phyloP scores from a whole-genome alignment of 2,329 filamentous ascomycete species.

The Diaporthe nobilis region DNA sequence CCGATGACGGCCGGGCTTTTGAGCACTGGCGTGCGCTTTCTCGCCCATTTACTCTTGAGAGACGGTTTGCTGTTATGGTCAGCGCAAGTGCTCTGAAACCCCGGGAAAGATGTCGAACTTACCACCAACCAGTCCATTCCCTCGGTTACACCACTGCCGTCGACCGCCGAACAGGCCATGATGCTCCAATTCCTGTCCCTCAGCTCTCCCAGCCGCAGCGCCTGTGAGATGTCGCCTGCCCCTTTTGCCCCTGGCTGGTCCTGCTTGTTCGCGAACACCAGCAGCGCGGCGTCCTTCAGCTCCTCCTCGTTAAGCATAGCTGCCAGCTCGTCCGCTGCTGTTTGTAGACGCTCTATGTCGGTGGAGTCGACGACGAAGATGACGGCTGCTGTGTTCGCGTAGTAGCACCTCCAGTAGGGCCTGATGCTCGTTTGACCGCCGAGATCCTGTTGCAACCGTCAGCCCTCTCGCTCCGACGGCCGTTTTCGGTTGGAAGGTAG shows the following conservation, averaged over 20 bases:
- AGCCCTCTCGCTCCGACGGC: conserved; percentile 40
- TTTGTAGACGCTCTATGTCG: conserved; percentile 94
- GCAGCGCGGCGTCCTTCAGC: conserved; percentile 88
- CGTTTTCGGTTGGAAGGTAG: background rate
- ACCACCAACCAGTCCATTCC: conserved; percentile 99
- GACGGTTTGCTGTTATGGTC: conserved; percentile 55
- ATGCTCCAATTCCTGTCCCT: conserved; percentile 99
- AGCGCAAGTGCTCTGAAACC: conserved; percentile 35
- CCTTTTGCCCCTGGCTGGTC: conserved; percentile 98
- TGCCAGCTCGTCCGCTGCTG: conserved; percentile 90
- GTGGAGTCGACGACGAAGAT: conserved; percentile 99
- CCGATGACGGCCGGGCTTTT: background rate
- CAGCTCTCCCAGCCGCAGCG: conserved; percentile 88
- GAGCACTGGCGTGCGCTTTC: background rate
- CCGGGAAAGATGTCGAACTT: conserved; percentile 51
- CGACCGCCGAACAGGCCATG: conserved; percentile 95
- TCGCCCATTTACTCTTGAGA: conserved; percentile 52
- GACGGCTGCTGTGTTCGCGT: conserved; percentile 97
- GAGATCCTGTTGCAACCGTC: conserved; percentile 73
- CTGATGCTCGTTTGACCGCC: conserved; percentile 98
- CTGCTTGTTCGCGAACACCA: conserved; percentile 99
- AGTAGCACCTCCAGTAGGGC: conserved; percentile 99
- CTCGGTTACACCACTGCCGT: conserved; percentile 93
- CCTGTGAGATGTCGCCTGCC: conserved; percentile 96
- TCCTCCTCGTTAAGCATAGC: conserved; percentile 99